Evolutionary conservation across 306 rosid genomes (phyloP).

Genomic region (Hippophae gyantsensis): DNA sequence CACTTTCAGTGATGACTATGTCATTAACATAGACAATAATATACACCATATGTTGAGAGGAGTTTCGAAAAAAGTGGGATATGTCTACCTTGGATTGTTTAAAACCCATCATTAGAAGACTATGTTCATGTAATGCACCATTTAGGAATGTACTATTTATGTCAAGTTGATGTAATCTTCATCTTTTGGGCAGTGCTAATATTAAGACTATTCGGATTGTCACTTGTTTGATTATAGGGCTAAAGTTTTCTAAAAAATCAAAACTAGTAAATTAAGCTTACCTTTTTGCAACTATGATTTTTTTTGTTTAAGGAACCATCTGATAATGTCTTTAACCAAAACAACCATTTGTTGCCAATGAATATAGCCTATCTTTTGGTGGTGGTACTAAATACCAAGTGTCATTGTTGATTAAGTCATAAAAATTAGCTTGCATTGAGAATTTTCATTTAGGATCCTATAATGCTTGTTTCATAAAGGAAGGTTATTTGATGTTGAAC

Average conservation of each 20-base stretch:
- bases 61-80: rapidly evolving
- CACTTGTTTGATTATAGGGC: neutral
- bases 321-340: neutral
- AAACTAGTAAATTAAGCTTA: neutral
- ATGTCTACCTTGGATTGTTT: neutral
- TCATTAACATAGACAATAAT: neutral
- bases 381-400: neutral
- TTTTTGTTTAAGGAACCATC: neutral
- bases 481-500: neutral
- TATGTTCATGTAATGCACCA: neutral
- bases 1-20: neutral
- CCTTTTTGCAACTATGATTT: neutral
- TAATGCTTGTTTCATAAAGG: neutral
- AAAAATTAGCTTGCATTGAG: neutral
- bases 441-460: neutral
- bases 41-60: no score
- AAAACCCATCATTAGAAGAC: neutral
- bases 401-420: no score
- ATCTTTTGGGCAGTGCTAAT: neutral
- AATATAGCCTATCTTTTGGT: neutral
- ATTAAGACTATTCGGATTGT: neutral
- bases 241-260: neutral
- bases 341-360: neutral
- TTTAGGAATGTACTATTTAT: neutral
- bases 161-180: neutral